Evolutionary conservation across 1,139 yeast species (phyloP), one percentile per base, ranked within the genome.

Genomic region (Blastobotrys capitulatus): DNA sequence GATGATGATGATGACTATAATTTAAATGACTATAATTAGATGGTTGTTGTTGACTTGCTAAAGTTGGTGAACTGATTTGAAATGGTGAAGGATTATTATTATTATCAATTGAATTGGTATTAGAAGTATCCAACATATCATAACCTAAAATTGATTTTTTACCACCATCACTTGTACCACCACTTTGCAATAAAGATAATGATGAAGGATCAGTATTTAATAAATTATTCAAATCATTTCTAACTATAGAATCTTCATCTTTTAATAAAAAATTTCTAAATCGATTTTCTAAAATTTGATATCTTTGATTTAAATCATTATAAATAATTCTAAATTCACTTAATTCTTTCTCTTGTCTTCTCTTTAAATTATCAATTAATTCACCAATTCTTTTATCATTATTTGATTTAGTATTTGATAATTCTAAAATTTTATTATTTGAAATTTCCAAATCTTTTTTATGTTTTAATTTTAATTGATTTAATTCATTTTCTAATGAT

Each of bases 231-330:
- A 39, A 19, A 8, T 39, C 9, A n/a, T 10, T 12, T 42, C 53
- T 22, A 35, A 40, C 25, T 6, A 43, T 35, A 22, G 37, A 41
- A 12, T 50, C 51, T 42, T 54, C 55, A 15, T 50, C 50, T 15
- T 40, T 38, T 7, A 50, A 45, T 10, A 45, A 38, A 43, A 31
- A 44, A 2, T 45, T 49, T 18, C 58, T 52, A 44, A 58, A 54
- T 34, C 53, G 46, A 8, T 46, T 50, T 40, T 54, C 53, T 37
- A 60, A 51, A 16, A 51, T 52, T 12, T 47, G 47, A 45, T 56
- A 56, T 34, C 59, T 55, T 8, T 54, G 48, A 1, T 57, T 49
- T 12, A 63, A 52, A 10, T 60, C 62, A 18, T 60, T 54, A 47
- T 61, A 55, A 2, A 62, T 60, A 3, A 46, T 44, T 20, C 54